Evolutionary conservation across 805 yeast species (phyloP).

Genomic region (Lachancea fermentati): DNA sequence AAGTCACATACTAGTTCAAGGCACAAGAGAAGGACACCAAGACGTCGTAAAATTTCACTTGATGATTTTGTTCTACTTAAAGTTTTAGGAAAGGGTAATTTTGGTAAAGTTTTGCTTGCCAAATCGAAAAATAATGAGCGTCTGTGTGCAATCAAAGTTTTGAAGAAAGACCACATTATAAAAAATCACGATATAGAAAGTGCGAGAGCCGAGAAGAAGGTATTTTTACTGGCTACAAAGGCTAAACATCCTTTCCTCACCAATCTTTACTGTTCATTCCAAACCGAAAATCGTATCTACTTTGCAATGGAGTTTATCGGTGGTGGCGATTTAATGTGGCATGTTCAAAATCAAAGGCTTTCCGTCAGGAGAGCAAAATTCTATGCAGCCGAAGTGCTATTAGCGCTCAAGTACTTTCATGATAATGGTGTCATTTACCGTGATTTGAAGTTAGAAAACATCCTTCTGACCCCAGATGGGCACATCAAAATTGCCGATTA

Average conservation of each 20-base stretch:
- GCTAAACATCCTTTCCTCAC: slow-evolving; percentile 90
- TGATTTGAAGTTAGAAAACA: slow-evolving; percentile 93
- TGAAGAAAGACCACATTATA: slow-evolving; percentile 91
- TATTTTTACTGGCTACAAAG: slow-evolving; percentile 73
- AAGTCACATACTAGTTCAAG: slow-evolving; percentile 18
- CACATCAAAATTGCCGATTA: slow-evolving; percentile 96
- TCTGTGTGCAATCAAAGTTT: slow-evolving; percentile 91
- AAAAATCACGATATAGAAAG: slow-evolving; percentile 96
- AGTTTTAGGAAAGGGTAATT: slow-evolving; percentile 96
- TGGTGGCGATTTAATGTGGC: slow-evolving; percentile 99
- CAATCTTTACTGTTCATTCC: slow-evolving; percentile 91
- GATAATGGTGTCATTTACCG: slow-evolving; percentile 94
- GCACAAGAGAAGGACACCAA: slow-evolving; percentile 24
- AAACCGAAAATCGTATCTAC: slow-evolving; percentile 93
- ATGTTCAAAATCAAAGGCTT: slow-evolving; percentile 87
- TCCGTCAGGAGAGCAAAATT: slow-evolving; percentile 91
- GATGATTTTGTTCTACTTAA: slow-evolving; percentile 94
- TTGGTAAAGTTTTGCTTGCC: slow-evolving; percentile 97
- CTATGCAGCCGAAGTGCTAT: slow-evolving; percentile 92
- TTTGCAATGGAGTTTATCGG: slow-evolving; percentile 97
- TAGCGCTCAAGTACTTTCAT: slow-evolving; percentile 89
- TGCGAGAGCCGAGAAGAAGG: slow-evolving; percentile 90
- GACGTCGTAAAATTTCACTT: slow-evolving; percentile 74
- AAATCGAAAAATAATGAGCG: slow-evolving; percentile 78
- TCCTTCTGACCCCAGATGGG: slow-evolving; percentile 80